Conservation (phyloP, 345 rosid genomes). For the Boechera divaricarpa region DNA sequence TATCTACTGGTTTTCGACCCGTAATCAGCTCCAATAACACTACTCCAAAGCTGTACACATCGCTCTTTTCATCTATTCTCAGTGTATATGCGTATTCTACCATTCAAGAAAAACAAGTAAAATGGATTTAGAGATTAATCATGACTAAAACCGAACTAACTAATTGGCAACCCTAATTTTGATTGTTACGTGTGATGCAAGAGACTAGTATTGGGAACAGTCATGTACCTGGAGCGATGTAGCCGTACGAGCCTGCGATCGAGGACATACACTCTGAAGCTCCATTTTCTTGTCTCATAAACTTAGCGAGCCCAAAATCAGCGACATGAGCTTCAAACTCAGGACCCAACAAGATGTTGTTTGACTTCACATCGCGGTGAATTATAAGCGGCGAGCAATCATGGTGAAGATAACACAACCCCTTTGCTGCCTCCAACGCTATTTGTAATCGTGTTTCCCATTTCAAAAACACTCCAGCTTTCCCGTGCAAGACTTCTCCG, state of each 20-base stretch:
- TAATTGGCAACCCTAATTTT: neutral
- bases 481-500: conserved; percentile 88
- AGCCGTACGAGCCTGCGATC: conserved; percentile 93
- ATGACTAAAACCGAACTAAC: neutral
- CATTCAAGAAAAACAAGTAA: neutral
- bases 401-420: conserved; percentile 91
- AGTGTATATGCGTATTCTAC: conserved; percentile 90
- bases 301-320: conserved; percentile 94
- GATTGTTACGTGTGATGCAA: conserved; percentile 11
- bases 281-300: conserved; percentile 74
- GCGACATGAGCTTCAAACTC: conserved; percentile 96
- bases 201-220: neutral
- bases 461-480: conserved; percentile 66
- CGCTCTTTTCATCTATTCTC: conserved; percentile 88
- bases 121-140: neutral
- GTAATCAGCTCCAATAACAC: conserved; percentile 78
- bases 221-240: conserved; percentile 90
- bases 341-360: conserved; percentile 83
- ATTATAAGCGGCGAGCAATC: conserved; percentile 90
- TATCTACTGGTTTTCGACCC: conserved; percentile 82
- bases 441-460: conserved; percentile 85
- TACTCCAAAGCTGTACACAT: conserved; percentile 92
- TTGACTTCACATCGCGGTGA: conserved; percentile 92
- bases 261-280: conserved; percentile 98
- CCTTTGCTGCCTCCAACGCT: conserved; percentile 91